Base-by-base conservation (phyloP, 495 filamentous ascomycete species). In the Penicillium crystallinum region DNA sequence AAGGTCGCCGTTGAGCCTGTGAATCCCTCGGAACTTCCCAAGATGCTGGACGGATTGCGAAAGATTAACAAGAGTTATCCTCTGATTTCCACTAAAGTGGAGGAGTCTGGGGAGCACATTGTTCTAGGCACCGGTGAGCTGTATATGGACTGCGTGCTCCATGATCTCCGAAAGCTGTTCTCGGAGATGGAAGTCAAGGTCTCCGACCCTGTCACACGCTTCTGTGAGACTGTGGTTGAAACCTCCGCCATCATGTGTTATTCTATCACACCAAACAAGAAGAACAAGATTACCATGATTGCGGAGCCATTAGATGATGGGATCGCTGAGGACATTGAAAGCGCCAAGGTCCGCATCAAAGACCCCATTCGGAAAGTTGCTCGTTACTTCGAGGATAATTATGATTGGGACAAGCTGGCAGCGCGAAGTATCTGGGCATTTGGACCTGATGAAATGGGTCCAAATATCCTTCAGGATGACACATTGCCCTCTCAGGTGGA, bases 141-240 rank as follows among this genome's bases (percentile, higher is more conserved):
- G 6, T 97, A 97, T 72, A 97, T 98, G 90, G 93, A 98, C 71
- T 97, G 92, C 63, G 93, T 97, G 25, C 82, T 98, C 30, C 91
- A 98, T 69, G 93, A 98, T 65, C 80, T 98, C 12, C 89, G 93
- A 42, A 80, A 84, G 22, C 75, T 97, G 18, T 98, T 96, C 67
- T 90, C 92, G n/a, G 91, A 97, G 63, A 98, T 98, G 93, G 95
- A 98, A 63, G 82, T 97, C 69, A 96, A 96, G 71, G 90, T 98
- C 40, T 98, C 93, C 9, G 93, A 98, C 63, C 93, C 93, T 5
- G 95, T 97, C 17, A 97, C 95, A 21, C 82, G 93, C 25, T 98
- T 98, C 77, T 95, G 90, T 69, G 93, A 98, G 73, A 98, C 93
- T 3, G 90, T 96, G n/a, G 90, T 95, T 43, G 95, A 97, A 65